Evolutionary conservation across 2,329 filamentous ascomycete species (phyloP), one percentile per base, ranked within the genome.

Genomic region (Pyrenophora tritici-repentis): DNA sequence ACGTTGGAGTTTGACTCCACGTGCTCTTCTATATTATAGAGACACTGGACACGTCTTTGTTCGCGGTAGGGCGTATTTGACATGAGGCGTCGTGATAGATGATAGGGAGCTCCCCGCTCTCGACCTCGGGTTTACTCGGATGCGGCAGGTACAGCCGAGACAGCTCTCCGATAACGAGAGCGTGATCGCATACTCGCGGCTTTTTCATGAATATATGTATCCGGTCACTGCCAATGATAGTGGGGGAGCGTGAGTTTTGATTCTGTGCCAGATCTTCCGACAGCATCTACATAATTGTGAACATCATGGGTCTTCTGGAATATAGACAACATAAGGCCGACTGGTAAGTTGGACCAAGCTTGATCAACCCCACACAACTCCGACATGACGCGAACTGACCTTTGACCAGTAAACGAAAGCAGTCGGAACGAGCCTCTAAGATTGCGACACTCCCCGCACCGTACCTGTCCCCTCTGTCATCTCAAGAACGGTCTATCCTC

Each of bases 251-350:
- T 17, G 35, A 35, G 33, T 47, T 38, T 16, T 41, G 42, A 36
- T 34, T 36, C 26, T 20, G n/a, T 32, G 31, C 37, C 4, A 7
- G 18, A 9, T 10, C 4, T 5, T 24, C 13, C 22, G 3, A 24
- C 4, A n/a, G 3, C 18, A 2, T 22, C 47, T 6, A 29, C 54
- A 51, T 42, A 10, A 32, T 16, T 47, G 6, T 31, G 17, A 42
- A 8, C 52, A 31, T 12, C 81, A 73, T 83, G 67, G 79, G 80
- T 49, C 79, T 83, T 3, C 80, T 84, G 47, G 83, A 86, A 58
- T 91, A 90, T 67, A 79, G 90, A 62, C 83, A 88, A 65, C 88
- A 91, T 72, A 82, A 81, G 61, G 81, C 81, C 54, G 86, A 87
- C 72, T 89, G 88, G 89, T 91, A 77, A 70, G 81, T 65, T 40